Evolutionary conservation across 73 alveolate species (phyloP).

Genomic region (Paramecium bursaria): DNA sequence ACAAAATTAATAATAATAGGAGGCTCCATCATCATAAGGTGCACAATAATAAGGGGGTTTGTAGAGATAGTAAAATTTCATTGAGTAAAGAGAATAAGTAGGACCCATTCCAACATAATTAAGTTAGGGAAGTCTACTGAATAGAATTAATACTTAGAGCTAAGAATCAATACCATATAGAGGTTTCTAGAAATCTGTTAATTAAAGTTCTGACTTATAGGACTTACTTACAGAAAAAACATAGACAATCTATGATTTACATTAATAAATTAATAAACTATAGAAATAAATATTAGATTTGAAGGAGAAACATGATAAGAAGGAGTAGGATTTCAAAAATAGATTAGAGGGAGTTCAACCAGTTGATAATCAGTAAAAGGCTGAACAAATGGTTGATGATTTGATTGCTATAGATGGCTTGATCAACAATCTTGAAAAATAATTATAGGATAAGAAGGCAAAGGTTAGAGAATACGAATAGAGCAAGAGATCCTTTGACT

Average conservation of each 20-base stretch:
- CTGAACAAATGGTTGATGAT: constrained; percentile 41
- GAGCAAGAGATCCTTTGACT: constrained; percentile 9
- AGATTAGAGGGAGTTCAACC: constrained; percentile 37
- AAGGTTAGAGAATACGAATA: constrained; percentile 35
- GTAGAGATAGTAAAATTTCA: background rate
- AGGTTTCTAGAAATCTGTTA: no score
- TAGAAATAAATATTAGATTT: constrained; percentile 2
- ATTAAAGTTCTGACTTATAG: background rate
- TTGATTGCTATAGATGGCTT: constrained; percentile 29
- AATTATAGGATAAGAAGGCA: background rate
- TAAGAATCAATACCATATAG: no score
- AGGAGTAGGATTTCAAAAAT: constrained; percentile 1
- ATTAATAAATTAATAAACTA: constrained; percentile 12
- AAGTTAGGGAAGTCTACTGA: background rate
- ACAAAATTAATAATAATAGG: background rate
- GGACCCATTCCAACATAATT: constrained; percentile 25
- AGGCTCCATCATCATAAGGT: no score
- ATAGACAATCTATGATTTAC: constrained; percentile 1
- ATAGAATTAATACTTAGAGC: no score
- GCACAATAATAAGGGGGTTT: background rate
- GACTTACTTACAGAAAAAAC: constrained; percentile 25
- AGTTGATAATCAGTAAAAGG: no score
- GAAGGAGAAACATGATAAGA: constrained; percentile 6
- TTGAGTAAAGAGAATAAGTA: constrained; percentile 3
- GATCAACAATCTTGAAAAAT: background rate